Base-by-base conservation (phyloP, 1,284 basidiomycete species). In the Trichosporon ovoides region DNA sequence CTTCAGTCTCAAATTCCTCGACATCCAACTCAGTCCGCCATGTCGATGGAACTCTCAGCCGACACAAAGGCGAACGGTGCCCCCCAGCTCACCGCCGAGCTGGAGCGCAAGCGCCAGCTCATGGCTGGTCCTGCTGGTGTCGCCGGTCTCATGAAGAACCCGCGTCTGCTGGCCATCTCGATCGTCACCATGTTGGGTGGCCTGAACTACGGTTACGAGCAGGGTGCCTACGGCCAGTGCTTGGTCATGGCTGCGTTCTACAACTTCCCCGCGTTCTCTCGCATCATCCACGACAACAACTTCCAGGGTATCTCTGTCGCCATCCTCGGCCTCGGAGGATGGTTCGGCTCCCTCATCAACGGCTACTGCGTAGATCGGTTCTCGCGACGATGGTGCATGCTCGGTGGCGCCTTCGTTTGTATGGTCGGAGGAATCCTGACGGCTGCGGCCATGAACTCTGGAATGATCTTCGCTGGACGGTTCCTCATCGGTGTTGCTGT, bases 401-500 rank as follows among this genome's bases (percentile, higher is more conserved):
- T 65, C 24, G 60, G 60, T 14, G 64, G 66, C n/a, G 66, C 55
- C 0, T 11, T 61, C 20, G n/a, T 68, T 16, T 65, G 60, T 40
- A 46, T 68, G 34, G 18, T 68, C 22, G 65, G 66, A 22, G 54
- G 60, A 10, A 57, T 61, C 52, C 35, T 65, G 46, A 65, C 64
- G 5, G 54, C 66, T 13, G 63, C 54, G 2, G 63, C 64, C 28
- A 33, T 49, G 24, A 63, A 61, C 55, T 16, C 64, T 19, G 57
- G 61, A 16, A 59, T 61, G 55, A 65, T 67, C 50, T 60, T 63
- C 24, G 61, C 61, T 3, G 63, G 63, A 3, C 60, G 65, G 22
- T 67, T 67, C 59, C 59, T 65, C 52, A 67, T 63, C 22, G 66
- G 66, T 48, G 50, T 67, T 18, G 61, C 63, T 37, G 83, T 89